These are phyloP conservation scores for Penicillium bialowiezense DNA, from an alignment of 495 filamentous ascomycete genomes.

Conservation along the genomic window DNA sequence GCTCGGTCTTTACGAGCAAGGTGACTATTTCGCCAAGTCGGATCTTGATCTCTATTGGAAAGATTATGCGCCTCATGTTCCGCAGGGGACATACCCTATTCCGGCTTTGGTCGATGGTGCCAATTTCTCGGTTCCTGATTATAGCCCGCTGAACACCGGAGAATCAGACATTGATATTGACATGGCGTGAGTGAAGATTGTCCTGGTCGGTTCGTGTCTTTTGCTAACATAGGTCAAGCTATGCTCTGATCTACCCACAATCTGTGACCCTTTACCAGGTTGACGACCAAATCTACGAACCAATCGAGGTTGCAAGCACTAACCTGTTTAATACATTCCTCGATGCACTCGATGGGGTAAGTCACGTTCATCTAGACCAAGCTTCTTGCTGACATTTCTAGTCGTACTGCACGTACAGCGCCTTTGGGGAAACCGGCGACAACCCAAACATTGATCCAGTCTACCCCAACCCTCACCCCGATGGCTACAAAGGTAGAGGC, in stretches of 20 bases:
- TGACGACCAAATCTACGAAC: conserved; percentile 48
- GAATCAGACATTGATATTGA: conserved; percentile 51
- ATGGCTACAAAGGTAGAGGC: conserved; percentile 51
- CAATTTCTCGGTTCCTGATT: conserved; percentile 28
- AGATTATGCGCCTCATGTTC: conserved; percentile 40
- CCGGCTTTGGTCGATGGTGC: conserved; percentile 43
- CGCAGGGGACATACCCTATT: conserved; percentile 41
- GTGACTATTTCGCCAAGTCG: conserved; percentile 46
- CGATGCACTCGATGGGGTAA: conserved; percentile 54
- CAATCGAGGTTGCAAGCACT: conserved; percentile 32
- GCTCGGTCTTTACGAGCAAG: conserved; percentile 53
- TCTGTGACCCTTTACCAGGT: conserved; percentile 54
- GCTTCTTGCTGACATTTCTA: conserved; percentile 3
- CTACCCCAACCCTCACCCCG: conserved; percentile 53
- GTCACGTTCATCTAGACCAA: not conserved
- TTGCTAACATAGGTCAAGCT: conserved; percentile 14
- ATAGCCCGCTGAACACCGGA: conserved; percentile 26
- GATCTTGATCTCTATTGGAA: conserved; percentile 59
- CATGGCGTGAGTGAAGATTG: conserved; percentile 26
- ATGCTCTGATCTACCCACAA: conserved; percentile 51
- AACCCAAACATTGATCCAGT: conserved; percentile 40
- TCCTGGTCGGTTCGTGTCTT: not conserved
- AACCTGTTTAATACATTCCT: conserved; percentile 50
- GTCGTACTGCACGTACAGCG: conserved; percentile 32
- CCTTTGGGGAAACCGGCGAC: conserved; percentile 47